Evolutionary conservation across 345 rosid species (phyloP), one percentile per base, ranked within the genome.

Genomic region (Ailanthus altissimus): DNA sequence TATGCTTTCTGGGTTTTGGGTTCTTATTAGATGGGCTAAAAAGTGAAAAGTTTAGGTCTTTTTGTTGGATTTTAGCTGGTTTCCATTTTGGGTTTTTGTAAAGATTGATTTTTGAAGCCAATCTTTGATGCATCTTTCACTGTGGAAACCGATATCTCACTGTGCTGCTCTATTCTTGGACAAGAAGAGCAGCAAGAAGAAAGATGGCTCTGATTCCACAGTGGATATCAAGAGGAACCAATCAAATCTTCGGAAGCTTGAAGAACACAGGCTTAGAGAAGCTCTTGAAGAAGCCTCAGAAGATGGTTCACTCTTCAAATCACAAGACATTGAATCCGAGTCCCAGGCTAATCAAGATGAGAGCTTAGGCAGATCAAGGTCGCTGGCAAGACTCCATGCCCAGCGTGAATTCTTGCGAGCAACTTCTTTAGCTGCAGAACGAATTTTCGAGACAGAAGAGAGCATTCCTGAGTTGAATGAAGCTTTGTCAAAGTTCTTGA

Each of bases 141-240:
- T 93, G 80, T 97, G 99, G 99, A 97, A 97, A 83, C 98, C 99
- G 68, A 89, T 97, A 81, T 90, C 97, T 73, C 97, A 92, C 86
- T 92, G 99, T 83, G 97, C 97, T 84, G 95, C 99, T 81, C 87
- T 94, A 11, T 81, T 92, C 73, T 82, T 96, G 46, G 97, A 93
- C 87, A 94, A 94, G 91, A 94, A 89, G 94, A 85, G 91, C 83
- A 85, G 88, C 62, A 89, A 78, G 72, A 92, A 81, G 77, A 85
- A 88, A 76, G 88, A 88, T 86, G 97, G 90, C 72, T 85, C 97
- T 10, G 89, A 88, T 77, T 81, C 94, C 16, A 79, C 92, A 8
- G 50, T 79, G 51, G 90, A 88, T 68, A 66, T 45, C 77, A 91
- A 79, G 78, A 86, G 77, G 76, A 84, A 87, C 72, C 73, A 87